Evolutionary conservation across 2,329 filamentous ascomycete genomes (phyloP), one percentile per base, ranked within the genome.

Genomic region (Emmonsiellopsis sp.): DNA sequence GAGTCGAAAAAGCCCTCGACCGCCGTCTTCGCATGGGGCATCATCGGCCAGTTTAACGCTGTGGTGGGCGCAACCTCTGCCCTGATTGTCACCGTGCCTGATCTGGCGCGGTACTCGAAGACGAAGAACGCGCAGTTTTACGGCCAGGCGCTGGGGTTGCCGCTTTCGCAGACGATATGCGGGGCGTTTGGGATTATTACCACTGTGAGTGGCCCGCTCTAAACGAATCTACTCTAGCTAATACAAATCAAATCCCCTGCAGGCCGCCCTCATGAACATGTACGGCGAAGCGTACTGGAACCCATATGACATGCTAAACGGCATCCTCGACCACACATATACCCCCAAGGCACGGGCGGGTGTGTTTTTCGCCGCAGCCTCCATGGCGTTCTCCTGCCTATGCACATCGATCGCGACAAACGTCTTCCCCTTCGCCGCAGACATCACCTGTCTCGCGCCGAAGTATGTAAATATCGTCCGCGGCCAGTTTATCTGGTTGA

Each of bases 261-360:
- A 70, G 68, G 15, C 66, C 56, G n/a, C 66, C 58, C 4, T 72
- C 11, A 63, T 69, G 46, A 65, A 63, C 5, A 63, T 62, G 9
- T 64, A 71, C 63, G 53, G 73, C 55, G 41, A 68, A 60, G 69
- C 65, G 3, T 69, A 68, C 56, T 70, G 69, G 68, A 70, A 70
- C 35, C 59, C 66, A 7, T 70, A 68, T 60, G 68, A 70, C 41
- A 56, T 71, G 6, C 60, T 70, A 2, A 63, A 68, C 7, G 62
- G 66, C 8, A 70, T 72, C 11, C 58, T 72, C 6, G 69, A 72
- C 38, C 65, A 67, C 52, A 60, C 68, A 26, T 69, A 67, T 59
- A 65, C 56, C 2, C 58, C 66, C 1, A 63, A 58, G 2, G 61
- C 61, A 2, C 59, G 69, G 3, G 61, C 65, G 0, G 69, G 63